Evolutionary conservation across 257 asterid genomes (phyloP).

Genomic region (Solanum dulcamara): DNA sequence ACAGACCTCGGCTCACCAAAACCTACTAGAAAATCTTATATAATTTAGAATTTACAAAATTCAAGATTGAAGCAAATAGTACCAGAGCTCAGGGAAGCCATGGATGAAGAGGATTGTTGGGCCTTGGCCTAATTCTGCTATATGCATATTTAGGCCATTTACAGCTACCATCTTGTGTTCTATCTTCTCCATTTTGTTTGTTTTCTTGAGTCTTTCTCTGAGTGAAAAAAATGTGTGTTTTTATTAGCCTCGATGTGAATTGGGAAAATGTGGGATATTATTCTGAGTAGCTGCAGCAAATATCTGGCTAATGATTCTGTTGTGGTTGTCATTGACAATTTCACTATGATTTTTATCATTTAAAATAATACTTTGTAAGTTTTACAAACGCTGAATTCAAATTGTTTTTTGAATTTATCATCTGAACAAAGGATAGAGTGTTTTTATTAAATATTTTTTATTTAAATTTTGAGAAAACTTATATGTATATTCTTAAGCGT

Average conservation of each 20-base stretch:
- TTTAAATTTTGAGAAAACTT: background rate
- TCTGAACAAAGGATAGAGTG: too few relatives aligned
- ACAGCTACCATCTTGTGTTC: conserved; percentile 9
- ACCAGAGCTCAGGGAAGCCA: conserved; percentile 11
- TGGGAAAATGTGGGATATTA: too few relatives aligned
- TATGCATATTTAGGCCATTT: conserved; percentile 21
- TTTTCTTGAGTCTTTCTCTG: background rate
- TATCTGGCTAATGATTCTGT: too few relatives aligned
- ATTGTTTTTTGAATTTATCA: too few relatives aligned
- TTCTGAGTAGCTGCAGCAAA: too few relatives aligned
- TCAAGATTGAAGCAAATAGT: background rate
- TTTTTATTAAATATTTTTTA: too few relatives aligned
- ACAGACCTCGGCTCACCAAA: background rate
- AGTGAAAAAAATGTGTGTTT: background rate
- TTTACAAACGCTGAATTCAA: too few relatives aligned
- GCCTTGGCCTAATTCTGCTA: conserved; percentile 67
- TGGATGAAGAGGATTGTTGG: conserved; percentile 66
- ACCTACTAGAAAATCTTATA: background rate
- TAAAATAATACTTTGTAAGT: too few relatives aligned
- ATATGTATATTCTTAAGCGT: background rate
- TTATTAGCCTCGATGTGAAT: too few relatives aligned
- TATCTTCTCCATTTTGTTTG: conserved; percentile 9
- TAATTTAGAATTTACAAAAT: too few relatives aligned
- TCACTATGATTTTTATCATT: background rate
- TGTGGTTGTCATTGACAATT: background rate